These are phyloP conservation scores for Globisporangium paroecandrum DNA, from an alignment of 352 stramenopile species.

Conservation along the genomic window DNA sequence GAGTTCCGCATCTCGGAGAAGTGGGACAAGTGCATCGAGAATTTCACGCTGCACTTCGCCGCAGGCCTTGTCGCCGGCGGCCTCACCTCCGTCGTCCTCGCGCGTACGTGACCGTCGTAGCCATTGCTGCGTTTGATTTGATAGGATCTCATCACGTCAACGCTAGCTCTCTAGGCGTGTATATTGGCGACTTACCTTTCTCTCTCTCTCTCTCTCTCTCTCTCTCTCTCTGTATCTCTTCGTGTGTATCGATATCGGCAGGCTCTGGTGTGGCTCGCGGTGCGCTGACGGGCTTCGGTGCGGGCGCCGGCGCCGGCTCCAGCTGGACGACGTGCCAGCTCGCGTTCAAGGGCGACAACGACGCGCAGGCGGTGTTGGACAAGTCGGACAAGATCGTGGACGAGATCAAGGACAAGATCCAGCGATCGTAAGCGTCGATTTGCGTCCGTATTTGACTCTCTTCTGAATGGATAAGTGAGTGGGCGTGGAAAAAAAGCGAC, in stretches of 20 bases:
- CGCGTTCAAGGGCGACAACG: constrained; percentile 68
- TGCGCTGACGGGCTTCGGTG: constrained; percentile 66
- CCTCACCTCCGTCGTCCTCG: constrained; percentile 78
- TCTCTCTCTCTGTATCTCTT: neutral
- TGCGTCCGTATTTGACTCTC: neutral
- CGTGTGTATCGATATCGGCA: constrained; percentile 17
- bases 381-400: constrained; percentile 75
- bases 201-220: neutral
- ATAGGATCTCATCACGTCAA: neutral
- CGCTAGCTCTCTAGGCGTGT: neutral
- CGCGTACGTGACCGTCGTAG: constrained; percentile 46
- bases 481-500: neutral
- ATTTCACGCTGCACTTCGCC: constrained; percentile 85
- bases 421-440: constrained; percentile 22
- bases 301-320: constrained; percentile 63
- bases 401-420: constrained; percentile 62
- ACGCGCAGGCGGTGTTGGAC: constrained; percentile 62
- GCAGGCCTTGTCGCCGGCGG: constrained; percentile 76
- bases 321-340: constrained; percentile 86
- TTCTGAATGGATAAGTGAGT: neutral
- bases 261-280: constrained; percentile 61
- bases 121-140: neutral
- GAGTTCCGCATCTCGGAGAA: constrained; percentile 90
- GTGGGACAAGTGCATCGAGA: constrained; percentile 89
- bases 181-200: neutral